Base-by-base conservation (phyloP, 805 yeast genomes). In the Zygoascus tannicola region DNA sequence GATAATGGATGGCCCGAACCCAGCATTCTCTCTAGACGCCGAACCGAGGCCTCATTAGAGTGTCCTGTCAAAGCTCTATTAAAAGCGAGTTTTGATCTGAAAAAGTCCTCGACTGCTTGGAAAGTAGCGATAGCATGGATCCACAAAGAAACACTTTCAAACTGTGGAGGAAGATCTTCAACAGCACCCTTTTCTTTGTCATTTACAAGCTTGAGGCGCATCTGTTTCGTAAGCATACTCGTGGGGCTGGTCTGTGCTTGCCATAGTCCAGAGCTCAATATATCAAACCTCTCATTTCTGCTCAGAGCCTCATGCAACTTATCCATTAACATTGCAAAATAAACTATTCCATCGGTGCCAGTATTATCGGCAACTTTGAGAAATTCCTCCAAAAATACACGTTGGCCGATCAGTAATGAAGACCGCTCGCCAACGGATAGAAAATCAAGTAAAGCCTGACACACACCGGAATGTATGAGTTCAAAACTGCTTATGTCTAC, bases 211-310 rank as follows among this genome's bases (percentile, higher is more conserved):
- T 71, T 75, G 14, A 86, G 49, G 44, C 76, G 78, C 35, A 86
- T 64, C 58, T 85, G 94, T 45, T 76, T 79, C 0, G 87, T 83
- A 72, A 87, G 70, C 0, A 48, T 43, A 14, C 53, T 52, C 12
- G 56, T 50, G 4, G 62, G 56, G 20, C 44, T 41, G 19, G 48
- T 14, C 14, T 22, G 26, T 14, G 47, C 16, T 37, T 38, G 26
- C 21, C 48, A 41, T 10, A 51, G 47, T 12, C 73, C 84, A 55
- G 76, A 63, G 0, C 75, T 67, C 1, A 73, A 59, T 15, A 86
- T 75, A 34, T 78, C 81, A 58, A 86, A 84, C 0, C 80, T 67
- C 57, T 87, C 96, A 0, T 78, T 69, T 52, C 94, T 70, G 1
- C 85, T 76, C 19, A 86, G 61, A 0, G 32, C 76, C 44, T 83